Conservation (phyloP, 306 rosid genomes). For the Luffa acutangula region DNA sequence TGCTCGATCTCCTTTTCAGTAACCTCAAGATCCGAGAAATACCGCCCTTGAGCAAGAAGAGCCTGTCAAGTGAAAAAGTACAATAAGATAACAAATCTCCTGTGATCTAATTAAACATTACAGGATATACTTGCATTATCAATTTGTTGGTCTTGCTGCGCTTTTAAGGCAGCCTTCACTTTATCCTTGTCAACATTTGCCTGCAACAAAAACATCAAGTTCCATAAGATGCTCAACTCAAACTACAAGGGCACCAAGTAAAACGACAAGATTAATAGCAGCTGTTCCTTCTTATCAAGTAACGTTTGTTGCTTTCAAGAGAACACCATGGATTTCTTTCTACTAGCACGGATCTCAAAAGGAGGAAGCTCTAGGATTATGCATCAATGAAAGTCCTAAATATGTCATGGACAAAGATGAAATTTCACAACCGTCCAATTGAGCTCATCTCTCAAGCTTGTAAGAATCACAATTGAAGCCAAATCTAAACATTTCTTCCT, state of each 20-base stretch:
- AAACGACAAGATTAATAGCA: too few species aligned
- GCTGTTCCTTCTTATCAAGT: neutral
- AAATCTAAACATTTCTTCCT: neutral
- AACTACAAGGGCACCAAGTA: neutral
- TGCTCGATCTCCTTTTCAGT: constrained; percentile 95
- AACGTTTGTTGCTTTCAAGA: neutral
- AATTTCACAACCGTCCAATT: neutral
- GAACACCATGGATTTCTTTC: too few species aligned
- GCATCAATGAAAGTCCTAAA: neutral
- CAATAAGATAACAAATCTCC: neutral
- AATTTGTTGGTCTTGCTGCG: constrained; percentile 83
- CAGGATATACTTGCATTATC: constrained; percentile 58
- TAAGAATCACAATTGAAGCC: neutral
- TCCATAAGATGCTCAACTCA: neutral
- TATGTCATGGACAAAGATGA: neutral
- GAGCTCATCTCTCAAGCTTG: neutral
- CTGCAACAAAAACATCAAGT: constrained; percentile 33
- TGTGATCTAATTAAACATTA: neutral
- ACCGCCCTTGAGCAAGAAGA: constrained; percentile 87
- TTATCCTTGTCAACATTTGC: constrained; percentile 76
- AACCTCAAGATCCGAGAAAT: constrained; percentile 94
- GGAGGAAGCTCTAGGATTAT: neutral
- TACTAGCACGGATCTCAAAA: too few species aligned
- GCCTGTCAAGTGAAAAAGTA: constrained; percentile 39
- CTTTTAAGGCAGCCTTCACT: constrained; percentile 90